phyloP scores from a whole-genome alignment of 192 early-diverging fungal species.

The Entrophospora sp. region DNA sequence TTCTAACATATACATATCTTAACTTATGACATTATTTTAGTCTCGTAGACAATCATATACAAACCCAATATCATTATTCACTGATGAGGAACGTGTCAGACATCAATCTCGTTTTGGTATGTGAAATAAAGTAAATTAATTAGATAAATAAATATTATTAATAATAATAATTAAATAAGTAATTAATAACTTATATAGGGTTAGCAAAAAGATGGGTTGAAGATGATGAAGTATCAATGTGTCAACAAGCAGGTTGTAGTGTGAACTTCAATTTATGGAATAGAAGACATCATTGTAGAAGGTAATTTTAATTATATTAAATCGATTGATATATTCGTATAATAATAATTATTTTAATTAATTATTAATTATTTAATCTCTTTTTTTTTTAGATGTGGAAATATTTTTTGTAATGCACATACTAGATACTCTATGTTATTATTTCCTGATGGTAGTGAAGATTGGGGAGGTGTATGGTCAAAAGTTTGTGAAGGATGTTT shows the following conservation, averaged over 20 bases:
- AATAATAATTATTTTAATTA: not conserved
- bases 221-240: not conserved
- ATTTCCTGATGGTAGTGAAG: constrained; percentile 2
- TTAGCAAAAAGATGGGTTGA: constrained; percentile 5
- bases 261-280: constrained; percentile 3
- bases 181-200: too few relatives aligned
- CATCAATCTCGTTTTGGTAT: constrained; percentile 18
- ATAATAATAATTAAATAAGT: too few relatives aligned
- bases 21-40: constrained; percentile 5
- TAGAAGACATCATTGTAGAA: constrained; percentile 10
- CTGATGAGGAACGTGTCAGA: constrained; percentile 17
- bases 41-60: constrained; percentile 5
- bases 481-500: constrained; percentile 5
- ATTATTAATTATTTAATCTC: not conserved
- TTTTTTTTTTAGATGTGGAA: not conserved
- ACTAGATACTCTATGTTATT: not conserved
- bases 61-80: constrained; percentile 18
- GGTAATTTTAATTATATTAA: too few relatives aligned
- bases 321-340: not conserved
- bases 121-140: too few relatives aligned
- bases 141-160: too few relatives aligned
- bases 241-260: not conserved
- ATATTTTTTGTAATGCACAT: constrained; percentile 4
- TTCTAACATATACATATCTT: too few relatives aligned
- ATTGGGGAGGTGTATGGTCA: constrained; percentile 13